Conservation (phyloP, 768 basidiomycete species). For the Kwoniella botswanensis region DNA sequence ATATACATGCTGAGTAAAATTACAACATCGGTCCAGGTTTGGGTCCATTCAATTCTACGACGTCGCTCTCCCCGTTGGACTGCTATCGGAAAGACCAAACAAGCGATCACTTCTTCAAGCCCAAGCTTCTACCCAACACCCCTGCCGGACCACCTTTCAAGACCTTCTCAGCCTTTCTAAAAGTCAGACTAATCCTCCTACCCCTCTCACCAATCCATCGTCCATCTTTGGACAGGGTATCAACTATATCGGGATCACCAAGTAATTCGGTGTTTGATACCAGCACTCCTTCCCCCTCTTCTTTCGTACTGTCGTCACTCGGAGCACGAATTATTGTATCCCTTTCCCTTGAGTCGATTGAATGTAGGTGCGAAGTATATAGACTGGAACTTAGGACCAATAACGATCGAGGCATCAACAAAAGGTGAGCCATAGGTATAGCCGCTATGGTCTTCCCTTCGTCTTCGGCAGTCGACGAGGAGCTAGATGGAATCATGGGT, state of each 20-base stretch:
- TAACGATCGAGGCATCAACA: constrained; percentile 84
- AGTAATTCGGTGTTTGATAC: constrained; percentile 70
- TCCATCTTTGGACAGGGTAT: constrained; percentile 63
- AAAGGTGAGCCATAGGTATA: constrained; percentile 70
- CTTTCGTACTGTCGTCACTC: constrained; percentile 38
- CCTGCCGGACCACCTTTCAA: constrained; percentile 45
- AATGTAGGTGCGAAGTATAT: constrained; percentile 78
- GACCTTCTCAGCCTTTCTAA: constrained; percentile 77
- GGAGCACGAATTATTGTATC: constrained; percentile 59
- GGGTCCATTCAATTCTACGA: too few relatives aligned
- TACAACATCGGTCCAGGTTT: too few relatives aligned
- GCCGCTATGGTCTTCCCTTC: constrained; percentile 64
- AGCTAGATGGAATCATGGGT: constrained; percentile 39
- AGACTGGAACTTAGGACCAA: constrained; percentile 73
- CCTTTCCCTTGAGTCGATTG: constrained; percentile 68
- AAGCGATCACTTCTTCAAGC: constrained; percentile 8
- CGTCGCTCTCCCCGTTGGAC: too few relatives aligned
- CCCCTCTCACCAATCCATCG: constrained; percentile 59
- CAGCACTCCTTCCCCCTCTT: constrained; percentile 35
- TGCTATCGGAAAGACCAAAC: too few relatives aligned
- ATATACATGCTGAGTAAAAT: too few relatives aligned
- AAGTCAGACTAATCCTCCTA: constrained; percentile 80
- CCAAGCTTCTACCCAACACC: constrained; percentile 12
- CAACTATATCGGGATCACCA: constrained; percentile 59
- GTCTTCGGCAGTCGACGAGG: constrained; percentile 16